Evolutionary conservation across 768 basidiomycete species (phyloP), one percentile per base, ranked within the genome.

Genomic region (Leucosporidium yakuticum): DNA sequence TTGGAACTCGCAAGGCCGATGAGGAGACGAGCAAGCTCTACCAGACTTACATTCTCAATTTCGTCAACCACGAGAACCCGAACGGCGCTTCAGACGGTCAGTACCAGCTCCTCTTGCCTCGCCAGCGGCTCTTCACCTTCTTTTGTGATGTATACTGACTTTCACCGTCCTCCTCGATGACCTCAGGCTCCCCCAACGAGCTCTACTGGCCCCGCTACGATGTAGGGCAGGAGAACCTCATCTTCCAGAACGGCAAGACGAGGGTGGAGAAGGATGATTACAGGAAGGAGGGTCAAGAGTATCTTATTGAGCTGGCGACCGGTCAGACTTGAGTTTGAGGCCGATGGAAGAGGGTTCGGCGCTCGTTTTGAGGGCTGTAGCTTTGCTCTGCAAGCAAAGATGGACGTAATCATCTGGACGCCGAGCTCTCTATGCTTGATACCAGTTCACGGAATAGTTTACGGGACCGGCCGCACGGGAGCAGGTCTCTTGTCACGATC

Each of bases 41-140:
- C 62, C 65, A 67, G 50, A 34, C 29, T 6, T 63, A 63, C 62
- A 34, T n/a, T 20, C 64, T 67, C 60, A 67, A 67, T 51, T 67
- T 67, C 34, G 65, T 67, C 49, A 50, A 50, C 49, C 19, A 50
- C 49, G 49, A n/a, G n/a, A 50, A 50, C 49, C 49, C 49, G 20
- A 50, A 50, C 49, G 49, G 19, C 20, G 49, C 20, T 12, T 36
- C 34, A 50, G 49, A 6, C 17, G n/a, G 49, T 50, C 6, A 50
- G 49, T n/a, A n/a, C n/a, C n/a, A n/a, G n/a, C n/a, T n/a, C n/a
- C n/a, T n/a, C n/a, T n/a, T n/a, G n/a, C n/a, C n/a, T n/a, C n/a
- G n/a, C n/a, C n/a, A n/a, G n/a, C n/a, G n/a, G n/a, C n/a, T n/a
- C n/a, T n/a, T n/a, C 11, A 48, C 47, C 21, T 48, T 48, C 47